phyloP scores from a whole-genome alignment of 495 filamentous ascomycete species.

The Aspergillus wentii region DNA sequence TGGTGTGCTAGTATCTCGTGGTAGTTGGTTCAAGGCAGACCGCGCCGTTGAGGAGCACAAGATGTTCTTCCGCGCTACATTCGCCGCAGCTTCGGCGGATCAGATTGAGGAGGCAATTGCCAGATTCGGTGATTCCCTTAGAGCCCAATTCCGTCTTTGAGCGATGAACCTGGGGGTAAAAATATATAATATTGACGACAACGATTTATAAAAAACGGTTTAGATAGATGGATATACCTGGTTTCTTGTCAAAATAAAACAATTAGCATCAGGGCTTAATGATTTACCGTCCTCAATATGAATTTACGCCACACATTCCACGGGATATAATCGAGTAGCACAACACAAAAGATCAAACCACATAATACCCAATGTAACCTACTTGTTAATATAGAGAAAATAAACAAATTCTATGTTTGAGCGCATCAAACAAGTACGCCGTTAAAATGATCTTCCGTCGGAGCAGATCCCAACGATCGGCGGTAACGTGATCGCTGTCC shows the following conservation, averaged over 20 bases:
- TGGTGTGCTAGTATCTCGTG: slow-evolving; percentile 70
- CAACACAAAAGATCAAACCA: neutral
- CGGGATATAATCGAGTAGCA: no score
- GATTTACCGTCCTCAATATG: no score
- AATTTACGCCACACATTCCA: neutral
- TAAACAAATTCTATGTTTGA: no score
- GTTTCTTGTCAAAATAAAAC: no score
- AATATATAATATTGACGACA: neutral
- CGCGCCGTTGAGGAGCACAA: slow-evolving; percentile 39
- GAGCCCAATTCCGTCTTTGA: slow-evolving; percentile 54
- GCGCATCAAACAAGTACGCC: no score
- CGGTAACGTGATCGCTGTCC: slow-evolving; percentile 10
- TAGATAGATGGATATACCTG: no score
- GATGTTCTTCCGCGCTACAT: slow-evolving; percentile 84
- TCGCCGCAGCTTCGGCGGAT: slow-evolving; percentile 69
- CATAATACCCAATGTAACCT: neutral
- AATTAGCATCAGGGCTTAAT: no score
- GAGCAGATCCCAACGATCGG: no score
- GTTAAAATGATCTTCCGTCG: slow-evolving; percentile 10
- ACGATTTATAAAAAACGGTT: no score
- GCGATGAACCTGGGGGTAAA: neutral
- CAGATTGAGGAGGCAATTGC: slow-evolving; percentile 75
- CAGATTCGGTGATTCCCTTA: slow-evolving; percentile 67
- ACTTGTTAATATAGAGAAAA: no score
- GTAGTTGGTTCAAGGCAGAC: slow-evolving; percentile 83